A percentile compares a stretch with the other conserved stretches of the same genome.
Evolutionary conservation across 1,284 basidiomycete genomes (phyloP).

Genomic region (Microbotryum silenes-acaulis): DNA sequence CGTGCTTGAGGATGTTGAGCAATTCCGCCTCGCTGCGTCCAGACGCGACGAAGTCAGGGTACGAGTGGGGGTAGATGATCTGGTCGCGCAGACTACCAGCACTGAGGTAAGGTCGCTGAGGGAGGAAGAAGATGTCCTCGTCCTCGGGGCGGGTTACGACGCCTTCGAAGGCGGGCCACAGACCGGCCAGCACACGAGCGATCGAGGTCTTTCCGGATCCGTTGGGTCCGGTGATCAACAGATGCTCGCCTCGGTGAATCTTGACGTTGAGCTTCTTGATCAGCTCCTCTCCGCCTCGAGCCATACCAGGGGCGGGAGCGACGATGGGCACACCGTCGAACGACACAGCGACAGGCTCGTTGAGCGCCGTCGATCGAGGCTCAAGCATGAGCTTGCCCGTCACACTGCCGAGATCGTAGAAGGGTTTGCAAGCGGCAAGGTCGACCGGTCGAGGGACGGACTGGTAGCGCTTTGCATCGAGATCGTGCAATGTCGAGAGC

Average conservation of each 20-base stretch:
- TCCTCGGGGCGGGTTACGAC: constrained; percentile 43
- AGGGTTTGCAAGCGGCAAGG: constrained; percentile 34
- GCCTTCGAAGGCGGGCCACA: constrained; percentile 61
- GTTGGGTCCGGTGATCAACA: constrained; percentile 83
- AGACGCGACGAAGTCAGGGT: constrained; percentile 60
- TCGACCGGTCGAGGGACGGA: constrained; percentile 46
- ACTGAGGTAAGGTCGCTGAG: constrained; percentile 86
- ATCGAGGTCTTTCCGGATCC: constrained; percentile 81
- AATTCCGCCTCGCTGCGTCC: constrained; percentile 62
- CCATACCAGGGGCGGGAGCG: constrained; percentile 48
- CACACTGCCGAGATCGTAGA: constrained; percentile 46
- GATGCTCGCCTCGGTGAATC: constrained; percentile 73
- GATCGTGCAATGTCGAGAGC: constrained; percentile 72
- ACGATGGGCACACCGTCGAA: constrained; percentile 67
- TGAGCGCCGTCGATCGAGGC: constrained; percentile 34
- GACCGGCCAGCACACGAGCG: constrained; percentile 72
- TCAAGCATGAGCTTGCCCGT: constrained; percentile 40
- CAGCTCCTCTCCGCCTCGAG: constrained; percentile 53
- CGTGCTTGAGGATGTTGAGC: constrained; percentile 64
- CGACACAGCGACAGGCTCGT: constrained; percentile 43
- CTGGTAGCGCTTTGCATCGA: constrained; percentile 43
- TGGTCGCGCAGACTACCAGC: constrained; percentile 81
- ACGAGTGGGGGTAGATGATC: constrained; percentile 76
- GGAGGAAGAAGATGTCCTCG: constrained; percentile 73
- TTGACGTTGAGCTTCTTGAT: constrained; percentile 64